phyloP scores from a whole-genome alignment of 83 land plant genomes.

The Thuja plicata region DNA sequence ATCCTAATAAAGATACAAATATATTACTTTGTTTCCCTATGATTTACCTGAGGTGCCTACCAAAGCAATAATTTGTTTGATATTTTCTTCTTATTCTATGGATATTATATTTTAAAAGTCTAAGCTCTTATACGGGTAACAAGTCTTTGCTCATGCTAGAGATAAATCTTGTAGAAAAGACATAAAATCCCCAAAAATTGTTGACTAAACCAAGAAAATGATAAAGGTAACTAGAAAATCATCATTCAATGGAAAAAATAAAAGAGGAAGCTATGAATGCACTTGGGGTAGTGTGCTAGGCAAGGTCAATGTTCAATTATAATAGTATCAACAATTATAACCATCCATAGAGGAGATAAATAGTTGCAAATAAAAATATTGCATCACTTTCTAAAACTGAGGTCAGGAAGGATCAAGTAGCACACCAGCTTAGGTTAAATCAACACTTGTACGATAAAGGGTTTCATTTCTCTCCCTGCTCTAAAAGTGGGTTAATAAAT shows the following conservation, averaged over 20 bases:
- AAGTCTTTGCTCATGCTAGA: background rate
- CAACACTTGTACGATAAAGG: background rate
- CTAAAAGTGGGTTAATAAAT: background rate
- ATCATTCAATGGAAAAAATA: background rate
- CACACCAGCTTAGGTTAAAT: background rate
- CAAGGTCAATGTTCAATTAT: background rate
- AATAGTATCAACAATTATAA: too few relatives aligned
- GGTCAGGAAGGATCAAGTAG: background rate
- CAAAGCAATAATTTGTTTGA: background rate
- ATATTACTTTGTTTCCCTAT: background rate
- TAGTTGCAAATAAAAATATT: background rate
- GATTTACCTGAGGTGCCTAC: background rate
- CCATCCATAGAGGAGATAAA: background rate
- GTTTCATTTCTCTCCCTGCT: background rate
- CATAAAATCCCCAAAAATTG: background rate
- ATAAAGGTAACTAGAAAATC: too few relatives aligned
- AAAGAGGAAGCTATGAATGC: background rate
- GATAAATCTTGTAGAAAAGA: background rate
- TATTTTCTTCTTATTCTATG: background rate
- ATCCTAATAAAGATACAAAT: too few relatives aligned
- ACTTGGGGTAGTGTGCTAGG: background rate
- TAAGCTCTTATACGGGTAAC: too few relatives aligned
- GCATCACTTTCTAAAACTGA: background rate
- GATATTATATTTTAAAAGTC: background rate
- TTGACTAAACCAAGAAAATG: background rate